Evolutionary conservation across 2,329 filamentous ascomycete genomes (phyloP), one percentile per base, ranked within the genome.

Genomic region (Pseudomassariella vexata): DNA sequence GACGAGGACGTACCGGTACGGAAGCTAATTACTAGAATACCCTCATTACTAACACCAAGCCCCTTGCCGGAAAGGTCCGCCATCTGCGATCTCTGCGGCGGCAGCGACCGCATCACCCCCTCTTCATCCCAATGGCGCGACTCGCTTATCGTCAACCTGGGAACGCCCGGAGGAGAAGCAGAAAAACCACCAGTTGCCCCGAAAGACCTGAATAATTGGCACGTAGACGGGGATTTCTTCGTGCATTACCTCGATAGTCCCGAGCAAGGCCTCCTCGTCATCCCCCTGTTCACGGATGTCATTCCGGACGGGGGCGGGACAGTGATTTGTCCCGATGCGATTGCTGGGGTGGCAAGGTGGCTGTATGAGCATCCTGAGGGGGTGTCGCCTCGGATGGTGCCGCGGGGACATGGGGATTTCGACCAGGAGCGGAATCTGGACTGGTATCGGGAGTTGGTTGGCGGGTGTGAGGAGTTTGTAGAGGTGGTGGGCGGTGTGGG

Each of bases 191-290:
- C 65, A 7, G 53, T 68, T 3, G 55, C 63, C 21, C 76, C 76
- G 0, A 61, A 67, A 30, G 65, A 74, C 1, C 57, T 82, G 15
- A 47, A 62, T 6, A 63, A 63, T 15, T 85, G 80, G 79, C 80
- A 84, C 53, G 76, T 82, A 12, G 79, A 84, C 53, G 79, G 80
- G 7, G 79, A 85, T 44, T 84, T 82, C 53, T 85, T 85, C 50
- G 66, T 80, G 5, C 80, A 85, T 58, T 85, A 79, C 43, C 69
- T 85, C 21, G 80, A 85, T 49, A 79, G 73, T 14, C 74, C 74
- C 1, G 81, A 85, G 57, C 81, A 85, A 52, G 81, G 66, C 0
- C 56, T 85, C 10, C 63, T 85, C 1, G 76, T 84, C 9, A 82
- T 82, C 24, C 79, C 80, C 2, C 53, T 84, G 5, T 85, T 79